phyloP scores from a whole-genome alignment of 192 early-diverging fungal genomes.

The Backusella tuberculispora region DNA sequence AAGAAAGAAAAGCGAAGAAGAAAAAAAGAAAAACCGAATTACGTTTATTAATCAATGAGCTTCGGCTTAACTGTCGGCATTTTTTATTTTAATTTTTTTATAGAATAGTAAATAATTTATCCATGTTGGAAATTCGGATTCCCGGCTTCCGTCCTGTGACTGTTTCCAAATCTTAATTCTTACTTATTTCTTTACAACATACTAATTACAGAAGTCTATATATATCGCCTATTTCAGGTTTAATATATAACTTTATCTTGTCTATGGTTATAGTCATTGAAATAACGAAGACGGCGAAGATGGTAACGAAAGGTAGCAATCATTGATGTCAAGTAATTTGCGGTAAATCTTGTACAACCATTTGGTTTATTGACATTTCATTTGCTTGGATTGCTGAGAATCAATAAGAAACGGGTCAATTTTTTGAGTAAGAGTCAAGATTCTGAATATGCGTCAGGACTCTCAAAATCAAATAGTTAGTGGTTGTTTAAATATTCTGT shows the following conservation, averaged over 20 bases:
- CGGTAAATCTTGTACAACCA: not conserved
- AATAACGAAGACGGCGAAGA: no score
- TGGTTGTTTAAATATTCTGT: no score
- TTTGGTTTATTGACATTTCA: not conserved
- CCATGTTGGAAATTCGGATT: not conserved
- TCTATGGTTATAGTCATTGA: no score
- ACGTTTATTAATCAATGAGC: not conserved
- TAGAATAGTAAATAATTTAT: not conserved
- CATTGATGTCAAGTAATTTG: not conserved
- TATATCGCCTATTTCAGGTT: no score
- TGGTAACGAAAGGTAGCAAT: no score
- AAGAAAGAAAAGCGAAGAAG: conserved; percentile 10
- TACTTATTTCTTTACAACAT: no score
- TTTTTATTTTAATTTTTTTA: not conserved
- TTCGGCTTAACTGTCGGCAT: not conserved
- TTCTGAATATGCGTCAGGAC: no score
- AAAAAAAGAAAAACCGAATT: not conserved
- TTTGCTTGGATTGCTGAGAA: not conserved
- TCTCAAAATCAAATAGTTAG: no score
- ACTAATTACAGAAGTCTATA: no score
- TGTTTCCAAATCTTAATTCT: no score
- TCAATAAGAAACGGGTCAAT: not conserved
- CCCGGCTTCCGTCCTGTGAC: not conserved
- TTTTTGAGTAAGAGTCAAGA: no score
- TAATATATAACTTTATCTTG: no score